Conservation (phyloP, 306 rosid genomes). For the Cucurbita moschata region DNA sequence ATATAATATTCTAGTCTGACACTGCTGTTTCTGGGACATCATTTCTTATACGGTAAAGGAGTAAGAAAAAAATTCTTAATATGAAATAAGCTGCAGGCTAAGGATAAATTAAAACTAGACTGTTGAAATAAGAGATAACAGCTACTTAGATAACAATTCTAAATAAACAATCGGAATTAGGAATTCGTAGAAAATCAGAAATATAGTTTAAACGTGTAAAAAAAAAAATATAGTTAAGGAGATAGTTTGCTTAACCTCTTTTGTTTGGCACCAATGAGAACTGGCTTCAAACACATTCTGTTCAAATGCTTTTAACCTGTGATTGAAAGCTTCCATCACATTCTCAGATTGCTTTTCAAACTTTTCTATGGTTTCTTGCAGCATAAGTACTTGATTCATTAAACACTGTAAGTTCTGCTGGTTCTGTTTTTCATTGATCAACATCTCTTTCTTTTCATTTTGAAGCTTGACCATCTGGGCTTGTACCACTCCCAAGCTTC, state of each 20-base stretch:
- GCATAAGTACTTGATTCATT: constrained; percentile 29
- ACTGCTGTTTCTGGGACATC: background rate
- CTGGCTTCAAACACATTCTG: constrained; percentile 40
- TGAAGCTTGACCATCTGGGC: constrained; percentile 64
- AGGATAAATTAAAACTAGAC: background rate
- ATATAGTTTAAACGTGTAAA: background rate
- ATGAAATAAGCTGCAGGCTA: background rate
- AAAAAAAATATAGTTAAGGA: background rate
- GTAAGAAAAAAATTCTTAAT: background rate
- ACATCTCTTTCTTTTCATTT: constrained; percentile 48
- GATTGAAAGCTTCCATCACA: constrained; percentile 41
- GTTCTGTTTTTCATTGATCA: constrained; percentile 34
- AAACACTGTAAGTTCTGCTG: constrained; percentile 37
- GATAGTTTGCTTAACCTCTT: constrained; percentile 32
- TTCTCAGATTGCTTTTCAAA: constrained; percentile 43
- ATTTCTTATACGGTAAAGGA: background rate
- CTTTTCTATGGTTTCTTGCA: constrained; percentile 36
- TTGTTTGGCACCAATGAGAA: constrained; percentile 35
- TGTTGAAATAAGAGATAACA: background rate
- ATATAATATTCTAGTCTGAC: background rate
- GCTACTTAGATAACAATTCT: background rate
- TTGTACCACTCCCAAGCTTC: constrained; percentile 65
- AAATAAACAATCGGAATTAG: background rate
- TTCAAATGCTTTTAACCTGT: constrained; percentile 31
- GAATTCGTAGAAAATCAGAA: background rate